Evolutionary conservation across 306 rosid genomes (phyloP).

Genomic region (Quercus ilex): DNA sequence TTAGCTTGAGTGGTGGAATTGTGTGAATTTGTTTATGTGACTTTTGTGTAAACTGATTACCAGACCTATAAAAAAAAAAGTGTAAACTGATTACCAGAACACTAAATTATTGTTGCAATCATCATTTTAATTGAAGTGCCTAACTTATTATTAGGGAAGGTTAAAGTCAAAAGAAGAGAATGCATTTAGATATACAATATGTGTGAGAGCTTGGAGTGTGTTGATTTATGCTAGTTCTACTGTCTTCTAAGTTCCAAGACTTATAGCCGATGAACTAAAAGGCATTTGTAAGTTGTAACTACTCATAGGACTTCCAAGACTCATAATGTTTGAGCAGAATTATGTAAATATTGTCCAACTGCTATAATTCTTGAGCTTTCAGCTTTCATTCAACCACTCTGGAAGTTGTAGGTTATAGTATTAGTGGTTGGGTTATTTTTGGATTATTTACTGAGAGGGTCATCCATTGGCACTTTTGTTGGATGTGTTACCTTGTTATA

Average conservation of each 20-base stretch:
- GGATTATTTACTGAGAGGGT: not conserved
- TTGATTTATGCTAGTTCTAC: not conserved
- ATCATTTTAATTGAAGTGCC: not conserved
- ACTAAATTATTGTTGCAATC: not conserved
- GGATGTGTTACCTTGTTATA: not conserved
- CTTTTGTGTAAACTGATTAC: not conserved
- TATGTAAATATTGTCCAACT: not conserved
- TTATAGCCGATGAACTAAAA: not conserved
- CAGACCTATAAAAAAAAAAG: no score
- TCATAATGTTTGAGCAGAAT: not conserved
- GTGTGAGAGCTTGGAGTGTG: not conserved
- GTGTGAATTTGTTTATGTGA: not conserved
- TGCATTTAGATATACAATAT: not conserved
- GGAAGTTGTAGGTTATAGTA: not conserved
- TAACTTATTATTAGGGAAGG: no score
- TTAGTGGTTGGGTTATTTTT: not conserved
- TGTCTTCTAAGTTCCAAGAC: not conserved
- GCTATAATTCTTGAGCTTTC: not conserved
- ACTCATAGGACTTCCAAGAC: not conserved
- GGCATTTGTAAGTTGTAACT: not conserved
- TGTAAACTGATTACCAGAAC: not conserved
- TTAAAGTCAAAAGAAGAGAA: not conserved
- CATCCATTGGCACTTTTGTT: not conserved
- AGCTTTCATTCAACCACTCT: not conserved
- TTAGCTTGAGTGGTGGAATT: not conserved